Conservation (phyloP, 2,329 filamentous ascomycete species). For the Zymoseptoria brevis region DNA sequence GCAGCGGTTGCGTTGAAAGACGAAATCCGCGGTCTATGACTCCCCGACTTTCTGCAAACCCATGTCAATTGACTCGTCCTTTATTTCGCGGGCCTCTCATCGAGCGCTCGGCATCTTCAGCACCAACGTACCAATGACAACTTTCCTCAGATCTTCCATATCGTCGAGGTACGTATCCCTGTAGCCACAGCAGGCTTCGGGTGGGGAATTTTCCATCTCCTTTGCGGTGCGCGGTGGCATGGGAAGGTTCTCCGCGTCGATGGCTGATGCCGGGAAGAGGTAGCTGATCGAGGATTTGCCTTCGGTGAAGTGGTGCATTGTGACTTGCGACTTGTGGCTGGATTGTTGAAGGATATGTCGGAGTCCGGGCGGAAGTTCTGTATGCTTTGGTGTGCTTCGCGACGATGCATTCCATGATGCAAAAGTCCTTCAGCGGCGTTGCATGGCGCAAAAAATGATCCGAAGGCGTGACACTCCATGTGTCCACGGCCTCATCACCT, state of each 20-base stretch:
- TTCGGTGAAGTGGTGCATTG: not conserved
- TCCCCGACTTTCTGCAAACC: not conserved
- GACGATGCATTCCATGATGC: not conserved
- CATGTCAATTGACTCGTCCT: not conserved
- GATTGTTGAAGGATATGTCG: not conserved
- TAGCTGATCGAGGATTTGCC: not conserved
- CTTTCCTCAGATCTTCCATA: too few species aligned
- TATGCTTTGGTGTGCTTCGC: not conserved
- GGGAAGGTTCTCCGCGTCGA: not conserved
- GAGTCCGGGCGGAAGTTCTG: too few species aligned
- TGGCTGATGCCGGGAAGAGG: not conserved
- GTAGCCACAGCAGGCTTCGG: too few species aligned
- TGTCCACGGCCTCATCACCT: constrained; percentile 31
- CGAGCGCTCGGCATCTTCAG: too few species aligned
- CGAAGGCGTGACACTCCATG: not conserved
- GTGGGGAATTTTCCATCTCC: too few species aligned
- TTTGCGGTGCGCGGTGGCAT: not conserved
- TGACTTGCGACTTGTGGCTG: not conserved
- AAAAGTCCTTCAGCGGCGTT: not conserved
- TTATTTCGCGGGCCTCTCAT: too few species aligned
- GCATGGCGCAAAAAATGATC: not conserved
- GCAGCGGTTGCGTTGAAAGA: not conserved
- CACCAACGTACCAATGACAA: too few species aligned
- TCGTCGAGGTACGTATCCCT: too few species aligned
- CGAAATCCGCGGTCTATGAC: not conserved